These are phyloP conservation scores for Sugiyamaella smithiae DNA, from an alignment of 805 yeast species.

Conservation along the genomic window DNA sequence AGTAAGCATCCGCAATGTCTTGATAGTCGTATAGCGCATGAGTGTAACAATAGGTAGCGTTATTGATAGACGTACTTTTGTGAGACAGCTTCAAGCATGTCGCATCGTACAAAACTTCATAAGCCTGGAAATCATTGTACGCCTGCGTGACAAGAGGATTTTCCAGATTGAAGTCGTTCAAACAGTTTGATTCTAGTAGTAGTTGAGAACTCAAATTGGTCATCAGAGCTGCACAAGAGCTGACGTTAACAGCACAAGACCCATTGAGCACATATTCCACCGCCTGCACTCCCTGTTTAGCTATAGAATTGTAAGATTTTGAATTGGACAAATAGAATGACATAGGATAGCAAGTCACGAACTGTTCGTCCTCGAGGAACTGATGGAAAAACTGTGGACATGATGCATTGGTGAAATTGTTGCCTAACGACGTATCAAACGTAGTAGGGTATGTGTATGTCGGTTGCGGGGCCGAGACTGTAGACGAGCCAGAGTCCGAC, in stretches of 20 bases:
- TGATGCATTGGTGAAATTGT: conserved; percentile 26
- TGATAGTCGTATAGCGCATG: conserved; percentile 26
- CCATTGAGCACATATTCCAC: conserved; percentile 27
- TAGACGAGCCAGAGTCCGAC: neutral
- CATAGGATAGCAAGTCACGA: conserved; percentile 31
- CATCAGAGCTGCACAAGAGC: conserved; percentile 26
- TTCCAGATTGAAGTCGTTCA: conserved; percentile 23
- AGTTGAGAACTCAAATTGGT: conserved; percentile 20
- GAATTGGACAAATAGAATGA: conserved; percentile 32
- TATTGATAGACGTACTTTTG: neutral
- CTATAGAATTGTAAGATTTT: conserved; percentile 28
- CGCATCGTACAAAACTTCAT: conserved; percentile 27
- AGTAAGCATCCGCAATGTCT: conserved; percentile 27
- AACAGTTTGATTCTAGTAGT: conserved; percentile 20
- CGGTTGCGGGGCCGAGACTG: neutral
- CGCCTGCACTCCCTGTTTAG: conserved; percentile 26
- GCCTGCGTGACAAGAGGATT: conserved; percentile 32
- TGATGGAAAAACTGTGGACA: conserved; percentile 29
- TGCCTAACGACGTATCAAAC: conserved; percentile 33
- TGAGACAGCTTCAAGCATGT: conserved; percentile 26
- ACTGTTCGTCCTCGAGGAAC: conserved; percentile 26
- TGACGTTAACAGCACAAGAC: conserved; percentile 28
- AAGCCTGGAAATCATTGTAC: conserved; percentile 29
- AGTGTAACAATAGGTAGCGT: conserved; percentile 29
- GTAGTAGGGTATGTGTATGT: conserved; percentile 23